Evolutionary conservation across 768 basidiomycete genomes (phyloP).

Genomic region (Podaxis mareebaensis): DNA sequence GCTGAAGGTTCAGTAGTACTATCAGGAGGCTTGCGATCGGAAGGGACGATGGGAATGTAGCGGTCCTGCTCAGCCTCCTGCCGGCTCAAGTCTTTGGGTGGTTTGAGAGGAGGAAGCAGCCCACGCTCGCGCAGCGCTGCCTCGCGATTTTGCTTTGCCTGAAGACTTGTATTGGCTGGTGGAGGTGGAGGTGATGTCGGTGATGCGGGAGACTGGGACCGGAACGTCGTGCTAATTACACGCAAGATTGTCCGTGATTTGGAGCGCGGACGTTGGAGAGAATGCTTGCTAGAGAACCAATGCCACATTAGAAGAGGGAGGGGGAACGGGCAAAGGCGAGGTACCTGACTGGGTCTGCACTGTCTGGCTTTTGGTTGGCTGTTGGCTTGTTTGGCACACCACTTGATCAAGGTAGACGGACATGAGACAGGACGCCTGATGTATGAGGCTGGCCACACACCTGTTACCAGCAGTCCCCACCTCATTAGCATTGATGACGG

Average conservation of each 20-base stretch:
- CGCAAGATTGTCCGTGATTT: slow-evolving; percentile 19
- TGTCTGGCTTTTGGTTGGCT: slow-evolving; percentile 9
- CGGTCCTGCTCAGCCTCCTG: slow-evolving; percentile 39
- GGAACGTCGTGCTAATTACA: slow-evolving; percentile 18
- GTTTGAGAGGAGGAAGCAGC: slow-evolving; percentile 48
- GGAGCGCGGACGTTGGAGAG: slow-evolving; percentile 15
- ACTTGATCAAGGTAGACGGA: slow-evolving; percentile 1
- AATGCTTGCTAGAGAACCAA: background rate
- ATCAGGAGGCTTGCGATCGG: slow-evolving; percentile 17
- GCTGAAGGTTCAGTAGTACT: slow-evolving; percentile 33
- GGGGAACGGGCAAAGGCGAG: slow-evolving; percentile 13
- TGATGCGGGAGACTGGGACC: slow-evolving; percentile 12
- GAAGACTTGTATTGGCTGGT: slow-evolving; percentile 23
- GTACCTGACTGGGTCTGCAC: slow-evolving; percentile 19
- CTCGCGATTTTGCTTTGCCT: slow-evolving; percentile 42
- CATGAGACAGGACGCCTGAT: slow-evolving; percentile 12
- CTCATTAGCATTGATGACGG: background rate
- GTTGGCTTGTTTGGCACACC: background rate
- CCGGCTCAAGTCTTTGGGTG: slow-evolving; percentile 43
- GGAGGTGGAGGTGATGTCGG: slow-evolving; percentile 21
- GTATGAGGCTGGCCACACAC: slow-evolving; percentile 5
- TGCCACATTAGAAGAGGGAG: slow-evolving; percentile 8
- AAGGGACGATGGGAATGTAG: slow-evolving; percentile 35
- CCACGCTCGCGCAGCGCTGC: slow-evolving; percentile 64
- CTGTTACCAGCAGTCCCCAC: background rate